Evolutionary conservation across 805 yeast species (phyloP), one percentile per base, ranked within the genome.

Genomic region (Candida ficus): DNA sequence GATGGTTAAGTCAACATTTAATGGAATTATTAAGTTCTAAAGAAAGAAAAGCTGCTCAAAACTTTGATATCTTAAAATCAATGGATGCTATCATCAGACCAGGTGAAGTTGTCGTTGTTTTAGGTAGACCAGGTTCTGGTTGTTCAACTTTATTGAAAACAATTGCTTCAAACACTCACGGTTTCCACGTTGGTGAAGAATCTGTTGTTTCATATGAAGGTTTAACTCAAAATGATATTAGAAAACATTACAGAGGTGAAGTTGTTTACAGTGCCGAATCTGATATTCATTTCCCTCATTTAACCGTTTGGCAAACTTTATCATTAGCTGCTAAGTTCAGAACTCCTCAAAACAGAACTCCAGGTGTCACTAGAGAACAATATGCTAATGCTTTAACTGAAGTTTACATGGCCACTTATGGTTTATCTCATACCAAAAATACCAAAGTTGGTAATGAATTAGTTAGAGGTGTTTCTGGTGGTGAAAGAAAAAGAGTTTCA

Each of bases 111-210:
- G 76, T 82, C 5, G 84, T 83, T 40, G 90, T 83, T 10, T 64
- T 83, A 34, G 91, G 93, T 42, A 73, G 90, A 60, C 91, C 91
- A 1, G 91, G 91, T 51, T 71, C 83, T 28, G 86, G 86, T 32
- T 79, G 86, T 51, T 66, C 84, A 7, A 78, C 85, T 4, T 62
- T 78, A 38, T 64, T 79, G 50, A 78, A 78, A 52, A 64, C 81
- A 5, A 60, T 80, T 35, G 69, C 81, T 31, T 64, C 75, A 25
- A 69, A 71, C 35, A 77, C 82, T 2, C 71, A 75, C 50, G 84
- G 83, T 31, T 78, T 73, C 58, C 58, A 68, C 32, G 53, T 76
- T 30, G 73, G 67, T 37, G 50, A 61, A 17, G 70, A 66, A 22
- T 61, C 78, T 4, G 49, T 53, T n/a, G 61, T 79, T 38, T 65